Evolutionary conservation across 306 rosid species (phyloP).

Genomic region (Aeschynomene evenia): DNA sequence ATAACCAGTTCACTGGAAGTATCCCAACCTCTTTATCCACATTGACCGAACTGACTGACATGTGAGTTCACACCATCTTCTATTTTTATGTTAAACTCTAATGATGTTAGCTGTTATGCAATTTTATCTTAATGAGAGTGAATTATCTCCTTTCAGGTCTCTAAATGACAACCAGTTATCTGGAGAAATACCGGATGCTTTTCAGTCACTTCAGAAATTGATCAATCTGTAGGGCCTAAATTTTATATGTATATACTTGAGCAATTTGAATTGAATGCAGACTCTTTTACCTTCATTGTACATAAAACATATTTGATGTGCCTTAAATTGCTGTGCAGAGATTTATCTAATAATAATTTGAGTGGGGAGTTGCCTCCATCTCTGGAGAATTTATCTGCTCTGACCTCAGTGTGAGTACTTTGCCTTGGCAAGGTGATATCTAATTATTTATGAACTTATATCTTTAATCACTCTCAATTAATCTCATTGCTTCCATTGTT

Average conservation of each 20-base stretch:
- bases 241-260: background rate
- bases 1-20: slow-evolving; percentile 73
- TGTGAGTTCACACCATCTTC: slow-evolving; percentile 47
- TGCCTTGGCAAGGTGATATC: slow-evolving; percentile 25
- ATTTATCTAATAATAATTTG: slow-evolving; percentile 77
- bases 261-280: slow-evolving; percentile 17
- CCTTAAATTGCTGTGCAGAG: slow-evolving; percentile 53
- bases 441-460: slow-evolving; percentile 2
- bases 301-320: slow-evolving; percentile 20
- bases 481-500: slow-evolving; percentile 43
- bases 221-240: slow-evolving; percentile 70
- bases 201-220: slow-evolving; percentile 51
- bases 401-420: slow-evolving; percentile 82
- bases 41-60: slow-evolving; percentile 56
- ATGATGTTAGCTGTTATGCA: slow-evolving; percentile 16
- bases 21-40: slow-evolving; percentile 71
- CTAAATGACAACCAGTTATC: slow-evolving; percentile 67
- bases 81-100: background rate
- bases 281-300: slow-evolving; percentile 10
- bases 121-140: slow-evolving; percentile 30
- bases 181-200: slow-evolving; percentile 82
- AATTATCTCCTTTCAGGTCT: slow-evolving; percentile 65
- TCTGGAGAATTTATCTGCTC: slow-evolving; percentile 46
- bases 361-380: slow-evolving; percentile 86
- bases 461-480: slow-evolving; percentile 3